Percentiles rank a stretch among this genome's conserved stretches.
Evolutionary conservation across 139 green algal genomes (phyloP).

Genomic region (Eudorina sp.): DNA sequence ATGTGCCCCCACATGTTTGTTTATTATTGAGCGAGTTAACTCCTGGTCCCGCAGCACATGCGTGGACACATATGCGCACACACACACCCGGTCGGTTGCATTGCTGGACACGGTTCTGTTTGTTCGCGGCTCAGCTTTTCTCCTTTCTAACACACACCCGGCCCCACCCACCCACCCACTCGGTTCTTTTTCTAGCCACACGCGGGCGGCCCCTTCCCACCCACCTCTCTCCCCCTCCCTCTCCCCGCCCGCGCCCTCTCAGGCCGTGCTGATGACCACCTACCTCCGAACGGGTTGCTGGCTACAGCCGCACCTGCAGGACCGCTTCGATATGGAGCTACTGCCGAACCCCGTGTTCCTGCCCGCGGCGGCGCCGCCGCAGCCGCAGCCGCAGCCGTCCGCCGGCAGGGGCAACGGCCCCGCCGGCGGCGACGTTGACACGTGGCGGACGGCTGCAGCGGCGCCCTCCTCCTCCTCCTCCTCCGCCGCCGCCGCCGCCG

Average conservation of each 20-base stretch:
- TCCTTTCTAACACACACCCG: no score
- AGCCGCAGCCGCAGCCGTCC: neutral
- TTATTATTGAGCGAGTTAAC: no score
- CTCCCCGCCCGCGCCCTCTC: neutral
- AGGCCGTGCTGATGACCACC: conserved; percentile 53
- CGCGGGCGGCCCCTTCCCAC: neutral
- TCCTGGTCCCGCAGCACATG: no score
- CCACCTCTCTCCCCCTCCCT: neutral
- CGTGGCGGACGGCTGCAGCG: no score
- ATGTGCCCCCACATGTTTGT: no score
- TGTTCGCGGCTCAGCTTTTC: no score
- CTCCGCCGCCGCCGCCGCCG: no score
- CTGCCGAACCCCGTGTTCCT: neutral
- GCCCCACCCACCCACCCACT: no score
- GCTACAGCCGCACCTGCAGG: conserved; percentile 55
- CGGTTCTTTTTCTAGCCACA: neutral
- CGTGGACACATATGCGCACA: no score
- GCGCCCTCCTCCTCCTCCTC: no score
- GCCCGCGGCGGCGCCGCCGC: neutral
- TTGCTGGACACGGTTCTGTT: no score
- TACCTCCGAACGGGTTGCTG: conserved; percentile 63
- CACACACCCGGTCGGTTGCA: no score
- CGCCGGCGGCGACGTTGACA: neutral
- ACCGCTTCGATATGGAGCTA: conserved; percentile 55
- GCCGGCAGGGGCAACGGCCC: neutral